Conservation (phyloP, 2,329 filamentous ascomycete species). For the Aspergillus piperis region DNA sequence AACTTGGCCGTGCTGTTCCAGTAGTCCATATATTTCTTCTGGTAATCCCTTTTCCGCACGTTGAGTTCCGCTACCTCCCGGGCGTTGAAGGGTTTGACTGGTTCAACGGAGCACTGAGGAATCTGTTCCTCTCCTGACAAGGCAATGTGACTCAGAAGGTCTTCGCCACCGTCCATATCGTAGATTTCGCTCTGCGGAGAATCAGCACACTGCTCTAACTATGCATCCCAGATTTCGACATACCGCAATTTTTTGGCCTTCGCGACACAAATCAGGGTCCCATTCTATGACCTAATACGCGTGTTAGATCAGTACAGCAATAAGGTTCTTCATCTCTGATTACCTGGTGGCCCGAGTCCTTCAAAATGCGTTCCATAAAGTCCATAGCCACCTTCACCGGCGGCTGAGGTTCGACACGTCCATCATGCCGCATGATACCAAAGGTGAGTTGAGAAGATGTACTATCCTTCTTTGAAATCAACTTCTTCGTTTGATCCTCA, state of each 20-base stretch:
- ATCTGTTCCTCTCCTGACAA: constrained; percentile 42
- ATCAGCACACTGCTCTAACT: neutral
- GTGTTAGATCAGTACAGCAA: neutral
- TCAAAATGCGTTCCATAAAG: neutral
- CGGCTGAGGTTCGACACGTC: neutral
- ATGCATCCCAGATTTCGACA: neutral
- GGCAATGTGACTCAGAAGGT: constrained; percentile 29
- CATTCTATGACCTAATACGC: neutral
- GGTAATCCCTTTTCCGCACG: constrained; percentile 38
- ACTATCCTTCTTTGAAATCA: neutral
- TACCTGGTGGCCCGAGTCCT: neutral
- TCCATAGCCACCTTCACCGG: neutral
- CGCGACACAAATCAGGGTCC: neutral
- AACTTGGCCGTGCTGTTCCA: constrained; percentile 24
- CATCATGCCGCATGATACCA: neutral
- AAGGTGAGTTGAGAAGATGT: neutral
- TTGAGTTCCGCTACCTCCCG: constrained; percentile 30
- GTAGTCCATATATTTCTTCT: constrained; percentile 36
- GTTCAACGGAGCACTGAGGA: constrained; percentile 34
- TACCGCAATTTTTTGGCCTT: neutral
- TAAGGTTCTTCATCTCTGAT: fast-evolving
- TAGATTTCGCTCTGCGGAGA: constrained; percentile 23
- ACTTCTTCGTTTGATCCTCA: neutral
- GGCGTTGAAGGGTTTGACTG: constrained; percentile 13
- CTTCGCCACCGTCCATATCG: constrained; percentile 35